These are phyloP conservation scores for Metarhizium album DNA, from an alignment of 2,329 filamentous ascomycete genomes.

Conservation along the genomic window DNA sequence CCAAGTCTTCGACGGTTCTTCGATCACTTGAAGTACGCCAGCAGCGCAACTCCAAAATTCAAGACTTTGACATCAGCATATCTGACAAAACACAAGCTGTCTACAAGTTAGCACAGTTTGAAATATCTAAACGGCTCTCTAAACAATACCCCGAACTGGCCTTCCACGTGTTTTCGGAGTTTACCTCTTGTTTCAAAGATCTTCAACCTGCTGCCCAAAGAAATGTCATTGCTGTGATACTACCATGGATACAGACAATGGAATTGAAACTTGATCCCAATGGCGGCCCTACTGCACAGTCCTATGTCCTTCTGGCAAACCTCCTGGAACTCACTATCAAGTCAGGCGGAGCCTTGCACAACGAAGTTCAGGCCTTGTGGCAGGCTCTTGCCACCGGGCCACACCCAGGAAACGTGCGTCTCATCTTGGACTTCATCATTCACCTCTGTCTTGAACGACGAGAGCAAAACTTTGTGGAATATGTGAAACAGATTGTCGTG, in stretches of 20 bases:
- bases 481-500: constrained; percentile 95
- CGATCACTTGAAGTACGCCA: constrained; percentile 75
- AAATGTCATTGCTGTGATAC: constrained; percentile 85
- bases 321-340: constrained; percentile 94
- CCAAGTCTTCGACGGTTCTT: constrained; percentile 74
- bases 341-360: constrained; percentile 77
- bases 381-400: constrained; percentile 90
- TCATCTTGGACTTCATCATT: constrained; percentile 95
- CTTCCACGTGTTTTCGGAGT: constrained; percentile 92
- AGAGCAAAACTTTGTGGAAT: constrained; percentile 97
- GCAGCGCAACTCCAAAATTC: constrained; percentile 70
- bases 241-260: constrained; percentile 93
- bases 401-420: constrained; percentile 83
- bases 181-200: constrained; percentile 85
- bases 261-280: constrained; percentile 88
- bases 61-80: constrained; percentile 96
- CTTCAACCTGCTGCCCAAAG: constrained; percentile 73
- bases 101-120: constrained; percentile 94
- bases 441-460: constrained; percentile 82
- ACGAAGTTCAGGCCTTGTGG: constrained; percentile 96
- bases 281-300: constrained; percentile 79
- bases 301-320: constrained; percentile 91
- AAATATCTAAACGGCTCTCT: constrained; percentile 83
- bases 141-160: constrained; percentile 82
- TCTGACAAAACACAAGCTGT: constrained; percentile 97